These are phyloP conservation scores for Thuidium tamariscinum DNA, from an alignment of 225 moss, liverwort and hornwort genomes.

Conservation along the genomic window DNA sequence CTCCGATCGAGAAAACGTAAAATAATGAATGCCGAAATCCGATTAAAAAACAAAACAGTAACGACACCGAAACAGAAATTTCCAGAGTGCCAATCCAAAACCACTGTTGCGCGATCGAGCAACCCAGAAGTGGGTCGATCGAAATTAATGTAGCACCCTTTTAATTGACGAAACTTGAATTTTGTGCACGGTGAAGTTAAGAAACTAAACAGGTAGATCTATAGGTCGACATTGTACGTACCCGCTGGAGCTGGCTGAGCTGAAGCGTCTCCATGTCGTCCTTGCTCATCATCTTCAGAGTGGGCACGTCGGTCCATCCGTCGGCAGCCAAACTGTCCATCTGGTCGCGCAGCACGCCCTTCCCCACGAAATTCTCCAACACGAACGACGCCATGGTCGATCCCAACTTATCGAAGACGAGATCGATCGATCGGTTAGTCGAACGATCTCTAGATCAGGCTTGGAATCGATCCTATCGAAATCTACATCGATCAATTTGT, in stretches of 20 bases:
- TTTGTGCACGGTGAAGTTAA: not conserved
- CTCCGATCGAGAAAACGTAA: not conserved
- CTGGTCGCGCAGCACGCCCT: conserved; percentile 43
- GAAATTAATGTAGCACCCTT: not conserved
- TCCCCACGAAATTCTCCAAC: conserved; percentile 64
- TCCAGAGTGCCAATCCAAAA: not conserved
- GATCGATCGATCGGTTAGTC: not conserved
- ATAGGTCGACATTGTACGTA: not conserved
- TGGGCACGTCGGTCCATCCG: conserved; percentile 88
- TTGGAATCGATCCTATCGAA: not conserved
- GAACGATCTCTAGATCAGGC: not conserved
- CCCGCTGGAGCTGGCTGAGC: conserved; percentile 59
- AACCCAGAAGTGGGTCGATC: too few species aligned
- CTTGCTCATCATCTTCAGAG: conserved; percentile 73
- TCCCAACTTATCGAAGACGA: not conserved
- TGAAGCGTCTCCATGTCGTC: conserved; percentile 63
- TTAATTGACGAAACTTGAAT: not conserved
- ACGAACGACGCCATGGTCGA: conserved; percentile 51
- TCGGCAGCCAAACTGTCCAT: conserved; percentile 26
- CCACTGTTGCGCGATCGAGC: not conserved
- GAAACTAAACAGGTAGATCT: not conserved
- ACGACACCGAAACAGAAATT: not conserved
- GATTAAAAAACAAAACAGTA: too few species aligned
- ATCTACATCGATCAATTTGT: not conserved
- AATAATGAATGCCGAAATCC: not conserved